Evolutionary conservation across 2,329 filamentous ascomycete species (phyloP).

Genomic region (Epichloe elymi): DNA sequence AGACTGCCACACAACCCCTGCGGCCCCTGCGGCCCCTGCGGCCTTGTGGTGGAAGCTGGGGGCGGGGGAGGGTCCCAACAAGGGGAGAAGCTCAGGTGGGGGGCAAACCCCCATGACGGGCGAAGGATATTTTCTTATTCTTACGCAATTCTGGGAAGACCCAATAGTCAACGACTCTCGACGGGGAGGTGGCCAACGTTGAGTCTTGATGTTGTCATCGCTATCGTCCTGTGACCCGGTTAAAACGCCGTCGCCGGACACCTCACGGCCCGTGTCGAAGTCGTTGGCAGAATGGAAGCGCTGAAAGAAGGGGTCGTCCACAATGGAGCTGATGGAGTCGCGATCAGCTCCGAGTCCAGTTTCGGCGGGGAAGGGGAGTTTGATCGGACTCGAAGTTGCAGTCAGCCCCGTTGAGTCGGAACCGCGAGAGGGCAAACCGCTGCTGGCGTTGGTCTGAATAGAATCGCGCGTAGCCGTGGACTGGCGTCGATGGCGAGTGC

Average conservation of each 20-base stretch:
- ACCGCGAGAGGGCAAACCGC: slow-evolving; percentile 8
- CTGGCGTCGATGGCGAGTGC: slow-evolving; percentile 6
- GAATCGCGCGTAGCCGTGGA: slow-evolving; percentile 13
- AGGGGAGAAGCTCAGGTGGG: neutral
- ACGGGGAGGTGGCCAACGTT: slow-evolving; percentile 31
- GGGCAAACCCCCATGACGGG: slow-evolving; percentile 1
- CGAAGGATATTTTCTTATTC: slow-evolving; percentile 5
- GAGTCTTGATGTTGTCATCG: slow-evolving; percentile 26
- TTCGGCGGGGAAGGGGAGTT: slow-evolving; percentile 13
- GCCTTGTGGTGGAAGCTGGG: slow-evolving; percentile 2
- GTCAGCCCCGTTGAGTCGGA: slow-evolving; percentile 5
- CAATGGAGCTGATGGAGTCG: slow-evolving; percentile 38
- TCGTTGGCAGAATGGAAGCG: slow-evolving; percentile 25
- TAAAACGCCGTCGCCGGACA: slow-evolving; percentile 13
- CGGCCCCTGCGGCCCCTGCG: too few species aligned
- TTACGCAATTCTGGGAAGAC: slow-evolving; percentile 24
- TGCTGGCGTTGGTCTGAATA: slow-evolving; percentile 9
- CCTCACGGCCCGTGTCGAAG: slow-evolving; percentile 12
- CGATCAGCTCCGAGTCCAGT: slow-evolving; percentile 18
- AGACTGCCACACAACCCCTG: too few species aligned
- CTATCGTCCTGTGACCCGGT: slow-evolving; percentile 17
- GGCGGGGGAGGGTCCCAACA: neutral
- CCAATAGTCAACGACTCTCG: slow-evolving; percentile 35
- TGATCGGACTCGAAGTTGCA: slow-evolving; percentile 5
- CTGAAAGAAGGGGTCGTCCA: slow-evolving; percentile 43